Evolutionary conservation across 139 green algal species (phyloP).

Genomic region (Tetradesmus lagerheimii): DNA sequence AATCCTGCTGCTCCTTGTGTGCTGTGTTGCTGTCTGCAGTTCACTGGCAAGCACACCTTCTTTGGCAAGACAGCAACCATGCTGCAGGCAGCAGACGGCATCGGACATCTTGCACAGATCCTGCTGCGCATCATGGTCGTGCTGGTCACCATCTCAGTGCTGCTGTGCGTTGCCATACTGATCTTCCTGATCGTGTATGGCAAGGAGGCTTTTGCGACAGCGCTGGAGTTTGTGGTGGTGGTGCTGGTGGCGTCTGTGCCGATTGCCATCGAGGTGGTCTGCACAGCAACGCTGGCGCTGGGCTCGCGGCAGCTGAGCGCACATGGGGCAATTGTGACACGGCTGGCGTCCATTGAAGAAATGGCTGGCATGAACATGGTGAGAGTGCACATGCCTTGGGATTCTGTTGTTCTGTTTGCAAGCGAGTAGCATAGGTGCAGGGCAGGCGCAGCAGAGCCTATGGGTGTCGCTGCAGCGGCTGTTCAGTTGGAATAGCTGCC

Average conservation of each 20-base stretch:
- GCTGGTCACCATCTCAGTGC: conserved; percentile 72
- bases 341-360: conserved; percentile 89
- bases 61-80: conserved; percentile 90
- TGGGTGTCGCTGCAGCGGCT: too few relatives aligned
- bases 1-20: neutral
- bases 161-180: conserved; percentile 76
- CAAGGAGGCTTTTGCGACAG: conserved; percentile 60
- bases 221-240: conserved; percentile 83
- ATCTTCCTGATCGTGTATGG: conserved; percentile 71
- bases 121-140: conserved; percentile 82
- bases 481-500: too few relatives aligned
- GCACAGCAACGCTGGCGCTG: conserved; percentile 87
- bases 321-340: conserved; percentile 85
- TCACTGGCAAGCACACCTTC: conserved; percentile 87
- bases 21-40: conserved; percentile 45
- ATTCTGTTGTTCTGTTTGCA: too few relatives aligned
- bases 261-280: conserved; percentile 84
- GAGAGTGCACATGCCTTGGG: conserved; percentile 83
- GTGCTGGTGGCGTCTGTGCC: conserved; percentile 84
- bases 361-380: conserved; percentile 95
- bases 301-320: conserved; percentile 65
- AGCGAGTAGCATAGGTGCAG: neutral
- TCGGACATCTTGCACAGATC: conserved; percentile 83
- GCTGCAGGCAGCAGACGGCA: conserved; percentile 68
- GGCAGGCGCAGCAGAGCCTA: too few relatives aligned